A percentile compares a stretch with the other conserved stretches of the same genome.
phyloP scores from a whole-genome alignment of 192 early-diverging fungal genomes.

The Haplosporangium gracile region DNA sequence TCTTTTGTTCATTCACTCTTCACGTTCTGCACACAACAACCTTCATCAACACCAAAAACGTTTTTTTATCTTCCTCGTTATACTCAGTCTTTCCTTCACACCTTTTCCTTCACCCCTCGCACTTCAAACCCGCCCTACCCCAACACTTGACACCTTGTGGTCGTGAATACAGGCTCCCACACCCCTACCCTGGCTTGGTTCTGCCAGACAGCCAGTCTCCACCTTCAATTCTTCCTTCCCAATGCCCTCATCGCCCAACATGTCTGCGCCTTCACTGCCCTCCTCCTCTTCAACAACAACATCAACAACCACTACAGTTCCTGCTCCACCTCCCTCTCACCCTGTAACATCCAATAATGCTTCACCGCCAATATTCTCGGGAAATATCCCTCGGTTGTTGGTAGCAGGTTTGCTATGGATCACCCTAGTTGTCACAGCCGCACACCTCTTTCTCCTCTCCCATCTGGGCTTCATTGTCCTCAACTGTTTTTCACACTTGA shows the following conservation, averaged over 20 bases:
- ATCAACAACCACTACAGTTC: constrained; percentile 4
- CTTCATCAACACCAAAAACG: neutral
- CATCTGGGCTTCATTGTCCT: constrained; percentile 49
- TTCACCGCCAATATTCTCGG: constrained; percentile 18
- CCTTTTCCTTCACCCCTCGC: neutral
- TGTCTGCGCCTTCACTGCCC: constrained; percentile 5
- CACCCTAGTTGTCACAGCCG: constrained; percentile 37
- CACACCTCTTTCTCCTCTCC: constrained; percentile 41
- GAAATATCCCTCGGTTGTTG: constrained; percentile 41
- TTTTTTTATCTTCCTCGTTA: neutral
- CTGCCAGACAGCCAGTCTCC: neutral
- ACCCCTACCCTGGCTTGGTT: neutral
- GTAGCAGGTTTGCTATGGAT: constrained; percentile 41
- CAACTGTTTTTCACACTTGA: constrained; percentile 49
- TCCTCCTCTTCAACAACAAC: neutral
- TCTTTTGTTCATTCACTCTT: neutral
- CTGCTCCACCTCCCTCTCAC: constrained; percentile 6
- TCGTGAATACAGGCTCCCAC: neutral
- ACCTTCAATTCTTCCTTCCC: neutral
- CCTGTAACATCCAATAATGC: constrained; percentile 2
- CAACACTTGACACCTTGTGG: neutral
- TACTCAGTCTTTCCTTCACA: neutral
- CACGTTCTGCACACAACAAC: neutral
- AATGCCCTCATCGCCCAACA: constrained; percentile 27
- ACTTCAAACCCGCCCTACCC: neutral